These are phyloP conservation scores for Rhodamnia rubescens DNA, from an alignment of 345 rosid species.

Conservation along the genomic window DNA sequence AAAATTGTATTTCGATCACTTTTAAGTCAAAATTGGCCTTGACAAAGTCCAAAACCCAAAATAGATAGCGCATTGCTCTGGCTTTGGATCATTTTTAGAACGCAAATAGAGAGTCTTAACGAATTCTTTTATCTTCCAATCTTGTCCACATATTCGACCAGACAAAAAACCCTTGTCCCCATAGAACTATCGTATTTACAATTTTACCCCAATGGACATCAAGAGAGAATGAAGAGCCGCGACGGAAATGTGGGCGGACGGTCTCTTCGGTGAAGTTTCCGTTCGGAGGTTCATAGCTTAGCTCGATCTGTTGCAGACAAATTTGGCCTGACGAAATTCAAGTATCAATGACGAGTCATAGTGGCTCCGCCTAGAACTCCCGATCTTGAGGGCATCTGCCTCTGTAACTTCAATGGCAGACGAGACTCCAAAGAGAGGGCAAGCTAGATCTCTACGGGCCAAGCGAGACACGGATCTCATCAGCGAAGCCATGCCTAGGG, in stretches of 20 bases:
- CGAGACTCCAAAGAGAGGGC: not conserved
- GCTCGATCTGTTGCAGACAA: not conserved
- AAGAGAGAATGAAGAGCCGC: not conserved
- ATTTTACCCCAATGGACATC: not conserved
- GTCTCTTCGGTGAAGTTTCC: not conserved
- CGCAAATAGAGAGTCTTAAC: not conserved
- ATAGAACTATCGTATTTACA: not conserved
- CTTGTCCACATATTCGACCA: not conserved
- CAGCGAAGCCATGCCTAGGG: not conserved
- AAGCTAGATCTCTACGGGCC: not conserved
- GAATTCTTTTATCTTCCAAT: not conserved
- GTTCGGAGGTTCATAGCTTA: not conserved
- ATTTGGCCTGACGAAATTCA: not conserved
- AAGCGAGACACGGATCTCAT: not conserved
- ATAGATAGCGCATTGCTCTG: not conserved
- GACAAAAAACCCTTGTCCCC: not conserved
- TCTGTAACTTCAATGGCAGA: not conserved
- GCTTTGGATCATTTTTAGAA: not conserved
- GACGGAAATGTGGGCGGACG: not conserved
- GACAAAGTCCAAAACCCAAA: not conserved
- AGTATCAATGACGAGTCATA: not conserved
- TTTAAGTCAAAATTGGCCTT: not conserved
- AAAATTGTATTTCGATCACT: not conserved
- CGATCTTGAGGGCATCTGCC: not conserved
- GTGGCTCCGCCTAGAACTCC: not conserved